These are phyloP conservation scores for Barnettozyma salicaria DNA, from an alignment of 805 yeast genomes.

Conservation along the genomic window DNA sequence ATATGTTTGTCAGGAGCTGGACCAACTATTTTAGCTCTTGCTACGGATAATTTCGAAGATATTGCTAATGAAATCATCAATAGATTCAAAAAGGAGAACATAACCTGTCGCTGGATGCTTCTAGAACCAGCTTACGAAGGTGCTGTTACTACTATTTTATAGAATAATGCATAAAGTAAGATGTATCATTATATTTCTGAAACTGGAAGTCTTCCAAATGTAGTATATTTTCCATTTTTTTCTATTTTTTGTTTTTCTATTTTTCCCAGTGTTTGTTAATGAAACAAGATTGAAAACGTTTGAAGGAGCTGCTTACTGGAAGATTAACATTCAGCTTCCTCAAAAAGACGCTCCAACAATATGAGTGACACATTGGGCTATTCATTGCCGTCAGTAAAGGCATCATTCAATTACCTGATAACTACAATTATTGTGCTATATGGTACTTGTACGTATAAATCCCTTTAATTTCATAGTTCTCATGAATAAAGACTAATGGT, in stretches of 20 bases:
- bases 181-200: too few species aligned
- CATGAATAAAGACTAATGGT: slow-evolving; percentile 1
- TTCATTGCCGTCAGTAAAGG: slow-evolving; percentile 17
- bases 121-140: slow-evolving; percentile 87
- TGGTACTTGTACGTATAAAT: slow-evolving; percentile 23
- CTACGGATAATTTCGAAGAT: slow-evolving; percentile 78
- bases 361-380: slow-evolving; percentile 18
- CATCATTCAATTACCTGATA: slow-evolving; percentile 16
- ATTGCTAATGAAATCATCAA: slow-evolving; percentile 73
- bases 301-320: background rate
- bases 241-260: background rate
- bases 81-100: slow-evolving; percentile 59
- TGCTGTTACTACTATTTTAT: slow-evolving; percentile 44
- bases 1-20: slow-evolving; percentile 98
- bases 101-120: slow-evolving; percentile 76
- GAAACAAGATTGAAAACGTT: background rate
- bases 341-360: background rate
- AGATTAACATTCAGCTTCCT: background rate
- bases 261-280: too few species aligned
- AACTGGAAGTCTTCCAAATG: background rate
- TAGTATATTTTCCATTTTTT: background rate
- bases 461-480: background rate
- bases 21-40: slow-evolving; percentile 91
- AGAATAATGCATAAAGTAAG: background rate
- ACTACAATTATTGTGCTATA: slow-evolving; percentile 17